phyloP scores from a whole-genome alignment of 306 rosid species.

The Crataegus laevigata region DNA sequence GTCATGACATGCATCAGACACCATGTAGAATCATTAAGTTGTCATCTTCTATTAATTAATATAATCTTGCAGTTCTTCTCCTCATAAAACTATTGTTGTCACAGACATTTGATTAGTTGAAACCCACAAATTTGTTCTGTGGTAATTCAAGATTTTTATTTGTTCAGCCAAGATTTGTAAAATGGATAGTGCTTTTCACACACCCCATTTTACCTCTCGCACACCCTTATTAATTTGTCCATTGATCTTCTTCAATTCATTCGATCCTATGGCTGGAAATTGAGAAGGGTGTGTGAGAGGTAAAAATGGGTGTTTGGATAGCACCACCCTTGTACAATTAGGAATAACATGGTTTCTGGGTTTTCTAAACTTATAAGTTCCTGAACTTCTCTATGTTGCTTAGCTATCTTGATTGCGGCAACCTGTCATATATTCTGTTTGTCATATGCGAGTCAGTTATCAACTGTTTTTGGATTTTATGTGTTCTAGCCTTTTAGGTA shows the following conservation, averaged over 20 bases:
- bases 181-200: neutral
- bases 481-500: neutral
- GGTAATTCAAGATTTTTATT: neutral
- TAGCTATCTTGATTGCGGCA: neutral
- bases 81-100: neutral
- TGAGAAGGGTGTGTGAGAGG: too few species aligned
- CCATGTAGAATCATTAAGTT: neutral
- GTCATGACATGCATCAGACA: neutral
- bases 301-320: too few species aligned
- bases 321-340: neutral
- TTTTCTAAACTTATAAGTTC: neutral
- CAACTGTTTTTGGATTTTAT: neutral
- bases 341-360: neutral
- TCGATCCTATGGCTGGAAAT: too few species aligned
- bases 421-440: neutral
- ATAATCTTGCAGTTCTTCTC: neutral
- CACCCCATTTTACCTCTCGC: too few species aligned
- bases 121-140: neutral
- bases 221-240: too few species aligned
- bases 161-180: neutral
- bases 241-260: too few species aligned
- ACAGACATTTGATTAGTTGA: neutral
- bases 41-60: neutral
- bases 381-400: neutral
- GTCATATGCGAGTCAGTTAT: neutral